Evolutionary conservation across 2,329 filamentous ascomycete species (phyloP), one percentile per base, ranked within the genome.

Genomic region (Rhytidhysteron rufulum): DNA sequence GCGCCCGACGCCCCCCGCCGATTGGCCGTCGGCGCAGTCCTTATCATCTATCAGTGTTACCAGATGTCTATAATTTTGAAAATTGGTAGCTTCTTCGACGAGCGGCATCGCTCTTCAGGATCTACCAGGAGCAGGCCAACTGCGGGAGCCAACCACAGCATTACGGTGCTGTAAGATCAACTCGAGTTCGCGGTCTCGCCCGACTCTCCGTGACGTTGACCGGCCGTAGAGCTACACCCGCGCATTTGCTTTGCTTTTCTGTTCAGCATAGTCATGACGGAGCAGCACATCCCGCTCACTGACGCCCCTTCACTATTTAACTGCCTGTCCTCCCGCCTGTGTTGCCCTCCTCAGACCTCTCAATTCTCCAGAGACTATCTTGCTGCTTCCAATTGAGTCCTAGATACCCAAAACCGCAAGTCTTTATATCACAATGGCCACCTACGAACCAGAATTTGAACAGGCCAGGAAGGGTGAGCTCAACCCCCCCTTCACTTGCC

Each of bases 391-490:
- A 7, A 27, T 27, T 27, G 24, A 7, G 7, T 27, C 13, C 13
- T 27, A 27, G 24, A 27, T 27, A 27, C 24, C 24, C 24, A 7
- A 27, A 27, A 8, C n/a, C n/a, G n/a, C n/a, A n/a, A 8, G 24
- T n/a, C 24, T 27, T 27, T 13, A 27, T 27, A 8, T 27, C 24
- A 27, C 47, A 50, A 93, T 94, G 87, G 86, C 89, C 54, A n/a
- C n/a, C n/a, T 85, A 93, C 76, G 91, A 97, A 81, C 91, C 93
- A 63, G 91, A 98, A 77, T 97, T 97, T 76, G 83, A 96, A 82
- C 91, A 97, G 81, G 91, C 91, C 63, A 95, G 95, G 82, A 88
- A 89, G 70, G 88, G 88, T 94, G 74, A 62, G 77, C 54, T 32
- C 35, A 13, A 19, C 24, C 31, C 21, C 15, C 16, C 27, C 30